Evolutionary conservation across 192 early-diverging fungal species (phyloP).

Genomic region (Backusella parvicylindrica): DNA sequence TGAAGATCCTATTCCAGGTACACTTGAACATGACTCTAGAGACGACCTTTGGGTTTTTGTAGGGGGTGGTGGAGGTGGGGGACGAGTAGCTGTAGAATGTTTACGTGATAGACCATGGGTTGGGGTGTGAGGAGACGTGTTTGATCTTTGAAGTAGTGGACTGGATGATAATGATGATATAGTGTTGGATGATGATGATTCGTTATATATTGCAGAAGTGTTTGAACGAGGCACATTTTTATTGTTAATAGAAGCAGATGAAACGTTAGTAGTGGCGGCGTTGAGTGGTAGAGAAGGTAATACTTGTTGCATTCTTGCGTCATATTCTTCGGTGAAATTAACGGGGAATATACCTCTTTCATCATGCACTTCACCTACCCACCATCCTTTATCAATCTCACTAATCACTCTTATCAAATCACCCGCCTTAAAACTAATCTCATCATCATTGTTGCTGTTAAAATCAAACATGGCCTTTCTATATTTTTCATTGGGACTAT

Average conservation of each 20-base stretch:
- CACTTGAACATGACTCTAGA: background rate
- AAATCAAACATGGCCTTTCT: constrained; percentile 78
- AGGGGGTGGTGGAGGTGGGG: background rate
- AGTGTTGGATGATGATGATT: constrained; percentile 1
- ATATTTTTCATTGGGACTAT: constrained; percentile 44
- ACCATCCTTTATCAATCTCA: constrained; percentile 94
- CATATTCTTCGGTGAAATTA: constrained; percentile 78
- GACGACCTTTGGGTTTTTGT: background rate
- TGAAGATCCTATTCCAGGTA: background rate
- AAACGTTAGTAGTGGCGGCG: background rate
- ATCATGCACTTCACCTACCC: constrained; percentile 80
- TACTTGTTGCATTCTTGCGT: background rate
- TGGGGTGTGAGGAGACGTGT: background rate
- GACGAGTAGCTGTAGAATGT: background rate
- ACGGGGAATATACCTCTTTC: constrained; percentile 87
- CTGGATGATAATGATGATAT: background rate
- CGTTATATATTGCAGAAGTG: background rate
- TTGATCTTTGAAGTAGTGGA: background rate
- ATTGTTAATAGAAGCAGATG: background rate
- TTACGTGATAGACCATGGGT: background rate
- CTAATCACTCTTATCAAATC: constrained; percentile 85
- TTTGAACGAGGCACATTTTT: background rate
- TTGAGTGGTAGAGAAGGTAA: background rate
- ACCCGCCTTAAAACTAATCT: constrained; percentile 80
- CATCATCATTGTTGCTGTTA: constrained; percentile 73